Conservation (phyloP, 2,329 filamentous ascomycete species). For the Emmonsiellopsis sp. region DNA sequence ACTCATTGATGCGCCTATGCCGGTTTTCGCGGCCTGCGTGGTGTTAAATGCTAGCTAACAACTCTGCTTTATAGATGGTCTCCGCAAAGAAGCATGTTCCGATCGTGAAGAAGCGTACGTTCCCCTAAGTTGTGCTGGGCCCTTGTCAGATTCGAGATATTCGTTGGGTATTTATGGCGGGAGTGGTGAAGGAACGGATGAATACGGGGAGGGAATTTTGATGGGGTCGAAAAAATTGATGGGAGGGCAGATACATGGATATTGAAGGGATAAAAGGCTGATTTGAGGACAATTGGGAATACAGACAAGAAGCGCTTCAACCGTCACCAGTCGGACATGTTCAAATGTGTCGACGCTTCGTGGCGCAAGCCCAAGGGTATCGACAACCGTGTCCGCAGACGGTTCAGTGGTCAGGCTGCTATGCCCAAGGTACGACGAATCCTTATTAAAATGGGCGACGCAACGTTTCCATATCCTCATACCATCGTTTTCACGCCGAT, state of each 20-base stretch:
- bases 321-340: slow-evolving; percentile 95
- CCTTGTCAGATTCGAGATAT: background rate
- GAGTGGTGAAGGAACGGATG: background rate
- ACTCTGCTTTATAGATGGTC: slow-evolving; percentile 62
- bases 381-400: slow-evolving; percentile 93
- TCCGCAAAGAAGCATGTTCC: slow-evolving; percentile 98
- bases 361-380: slow-evolving; percentile 99
- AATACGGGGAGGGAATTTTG: background rate
- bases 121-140: slow-evolving; percentile 13
- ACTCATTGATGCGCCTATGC: slow-evolving; percentile 2
- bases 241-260: background rate
- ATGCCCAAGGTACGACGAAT: slow-evolving; percentile 84
- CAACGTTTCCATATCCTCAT: no score
- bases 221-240: background rate
- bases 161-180: background rate
- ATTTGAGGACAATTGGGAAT: slow-evolving; percentile 18
- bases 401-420: slow-evolving; percentile 88
- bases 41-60: background rate
- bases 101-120: slow-evolving; percentile 99
- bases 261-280: slow-evolving; percentile 17
- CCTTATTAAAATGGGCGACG: background rate
- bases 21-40: slow-evolving; percentile 3
- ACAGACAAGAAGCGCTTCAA: slow-evolving; percentile 88
- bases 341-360: slow-evolving; percentile 79
- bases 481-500: background rate